phyloP scores from a whole-genome alignment of 1,284 basidiomycete species.

The Puccinia coronata region DNA sequence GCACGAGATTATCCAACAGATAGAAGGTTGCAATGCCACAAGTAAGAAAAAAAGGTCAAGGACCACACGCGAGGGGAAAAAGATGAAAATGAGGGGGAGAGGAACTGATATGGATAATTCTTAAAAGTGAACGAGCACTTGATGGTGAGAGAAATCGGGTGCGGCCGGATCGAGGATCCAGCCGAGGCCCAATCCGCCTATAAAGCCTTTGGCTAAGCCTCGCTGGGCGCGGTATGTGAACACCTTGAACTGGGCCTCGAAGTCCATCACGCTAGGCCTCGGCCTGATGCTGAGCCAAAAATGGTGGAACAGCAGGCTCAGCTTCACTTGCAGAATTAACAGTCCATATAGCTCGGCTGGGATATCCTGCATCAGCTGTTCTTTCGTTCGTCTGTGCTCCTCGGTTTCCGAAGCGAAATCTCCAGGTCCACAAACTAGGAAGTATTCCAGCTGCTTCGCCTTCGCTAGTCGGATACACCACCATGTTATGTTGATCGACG shows the following conservation, averaged over 20 bases:
- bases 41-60: no score
- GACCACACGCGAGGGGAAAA: no score
- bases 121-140: no score
- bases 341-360: background rate
- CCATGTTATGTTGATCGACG: constrained; percentile 48
- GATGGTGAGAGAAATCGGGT: no score
- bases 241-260: constrained; percentile 31
- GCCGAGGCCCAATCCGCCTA: constrained; percentile 2
- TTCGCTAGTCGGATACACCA: constrained; percentile 34
- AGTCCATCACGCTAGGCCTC: constrained; percentile 32
- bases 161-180: no score
- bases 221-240: background rate
- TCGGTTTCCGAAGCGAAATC: background rate
- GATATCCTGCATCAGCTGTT: background rate
- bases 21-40: no score
- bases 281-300: constrained; percentile 28
- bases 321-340: constrained; percentile 23
- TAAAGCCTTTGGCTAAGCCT: constrained; percentile 18
- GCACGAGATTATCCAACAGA: no score
- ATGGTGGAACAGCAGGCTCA: constrained; percentile 27
- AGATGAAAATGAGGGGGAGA: no score
- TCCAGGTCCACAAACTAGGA: background rate
- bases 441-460: constrained; percentile 8
- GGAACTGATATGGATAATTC: no score
- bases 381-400: background rate